A percentile compares a stretch with the other conserved stretches of the same genome.
These are phyloP conservation scores for Kurtzmaniella fragi DNA, from an alignment of 805 yeast species.

Conservation along the genomic window DNA sequence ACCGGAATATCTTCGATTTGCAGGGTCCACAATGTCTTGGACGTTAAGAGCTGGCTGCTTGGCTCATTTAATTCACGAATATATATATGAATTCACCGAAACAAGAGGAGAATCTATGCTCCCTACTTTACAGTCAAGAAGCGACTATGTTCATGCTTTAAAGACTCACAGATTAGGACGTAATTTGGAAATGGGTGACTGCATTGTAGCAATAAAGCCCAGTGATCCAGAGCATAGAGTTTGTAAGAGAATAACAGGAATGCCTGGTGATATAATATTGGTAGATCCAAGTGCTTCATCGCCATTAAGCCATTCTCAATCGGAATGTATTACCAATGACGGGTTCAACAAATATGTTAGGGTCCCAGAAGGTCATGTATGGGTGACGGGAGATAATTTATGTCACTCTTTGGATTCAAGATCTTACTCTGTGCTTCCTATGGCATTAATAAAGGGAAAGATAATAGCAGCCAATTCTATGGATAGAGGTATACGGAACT, in stretches of 20 bases:
- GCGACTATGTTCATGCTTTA: conserved; percentile 76
- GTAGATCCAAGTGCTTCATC: conserved; percentile 72
- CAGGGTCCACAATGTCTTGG: conserved; percentile 39
- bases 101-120: conserved; percentile 95
- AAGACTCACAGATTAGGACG: conserved; percentile 63
- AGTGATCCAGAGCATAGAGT: conserved; percentile 81
- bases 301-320: conserved; percentile 28
- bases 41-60: conserved; percentile 57
- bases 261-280: conserved; percentile 87
- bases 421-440: conserved; percentile 82
- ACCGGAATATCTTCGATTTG: conserved; percentile 21
- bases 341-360: conserved; percentile 54
- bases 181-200: conserved; percentile 72
- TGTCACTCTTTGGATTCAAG: conserved; percentile 86
- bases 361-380: conserved; percentile 92
- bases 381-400: conserved; percentile 96
- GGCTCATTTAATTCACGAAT: conserved; percentile 61
- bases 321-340: conserved; percentile 25
- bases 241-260: conserved; percentile 89
- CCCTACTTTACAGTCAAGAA: conserved; percentile 71
- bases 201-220: conserved; percentile 85
- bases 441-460: conserved; percentile 85
- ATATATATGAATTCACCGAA: conserved; percentile 69
- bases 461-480: conserved; percentile 61
- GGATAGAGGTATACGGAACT: conserved; percentile 42